A percentile compares a stretch with the other conserved stretches of the same genome.
Conservation (phyloP, 352 stramenopile species). For the Globisporangium cystogenes region DNA sequence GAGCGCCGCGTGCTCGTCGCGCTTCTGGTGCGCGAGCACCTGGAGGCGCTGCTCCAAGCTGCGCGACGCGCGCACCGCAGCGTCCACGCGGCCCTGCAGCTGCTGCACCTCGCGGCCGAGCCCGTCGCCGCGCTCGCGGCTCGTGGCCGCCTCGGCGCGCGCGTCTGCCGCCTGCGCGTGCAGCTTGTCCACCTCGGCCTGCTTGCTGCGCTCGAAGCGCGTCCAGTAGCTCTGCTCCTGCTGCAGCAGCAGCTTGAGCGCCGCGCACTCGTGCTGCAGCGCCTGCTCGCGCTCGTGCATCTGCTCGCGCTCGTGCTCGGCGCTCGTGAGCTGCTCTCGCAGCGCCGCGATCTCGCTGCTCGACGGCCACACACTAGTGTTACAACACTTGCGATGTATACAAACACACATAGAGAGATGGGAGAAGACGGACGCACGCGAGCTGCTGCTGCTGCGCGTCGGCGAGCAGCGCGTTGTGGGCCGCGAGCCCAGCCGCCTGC, state of each 20-base stretch:
- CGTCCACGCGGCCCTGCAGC: conserved; percentile 44
- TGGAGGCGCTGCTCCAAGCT: conserved; percentile 51
- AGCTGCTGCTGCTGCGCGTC: conserved; percentile 13
- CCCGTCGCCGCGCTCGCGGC: conserved; percentile 26
- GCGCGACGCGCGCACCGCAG: conserved; percentile 32
- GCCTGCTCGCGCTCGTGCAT: conserved; percentile 19
- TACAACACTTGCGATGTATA: not conserved
- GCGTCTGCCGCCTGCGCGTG: conserved; percentile 24
- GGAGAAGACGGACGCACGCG: conserved; percentile 3
- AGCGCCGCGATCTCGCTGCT: conserved; percentile 12
- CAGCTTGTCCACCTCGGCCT: conserved; percentile 26
- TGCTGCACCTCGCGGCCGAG: conserved; percentile 34
- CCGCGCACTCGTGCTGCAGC: conserved; percentile 21
- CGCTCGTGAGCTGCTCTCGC: conserved; percentile 12
- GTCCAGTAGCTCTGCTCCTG: conserved; percentile 51
- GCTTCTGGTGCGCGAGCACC: conserved; percentile 36
- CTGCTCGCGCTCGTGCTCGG: conserved; percentile 11
- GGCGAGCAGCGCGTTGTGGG: conserved; percentile 45
- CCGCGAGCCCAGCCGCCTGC: conserved; percentile 33
- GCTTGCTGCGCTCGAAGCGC: conserved; percentile 15
- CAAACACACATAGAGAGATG: not conserved
- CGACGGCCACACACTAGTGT: not conserved
- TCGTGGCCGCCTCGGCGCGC: conserved; percentile 20
- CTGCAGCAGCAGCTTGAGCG: conserved; percentile 32
- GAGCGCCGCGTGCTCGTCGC: conserved; percentile 24